Evolutionary conservation across 179 eudicot genomes (phyloP), one percentile per base, ranked within the genome.

Genomic region (Gypsophila paniculata): DNA sequence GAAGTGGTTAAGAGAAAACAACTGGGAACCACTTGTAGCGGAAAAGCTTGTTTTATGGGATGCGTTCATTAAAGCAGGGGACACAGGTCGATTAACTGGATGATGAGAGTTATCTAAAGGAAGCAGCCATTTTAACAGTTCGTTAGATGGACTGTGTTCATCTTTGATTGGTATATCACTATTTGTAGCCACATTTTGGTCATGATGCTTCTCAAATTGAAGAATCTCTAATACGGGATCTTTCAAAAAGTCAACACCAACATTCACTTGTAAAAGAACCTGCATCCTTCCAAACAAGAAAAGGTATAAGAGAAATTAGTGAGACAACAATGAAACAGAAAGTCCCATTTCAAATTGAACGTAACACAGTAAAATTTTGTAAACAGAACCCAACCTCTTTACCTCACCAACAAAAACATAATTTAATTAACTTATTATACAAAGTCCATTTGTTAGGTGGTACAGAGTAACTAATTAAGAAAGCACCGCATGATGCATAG

Each of bases 261-360:
- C 80, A 88, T 87, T 94, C 76, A 91, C 85, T 82, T 91, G 90
- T 86, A 94, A 88, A 78, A 88, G 96, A 77, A 94, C 97, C 99
- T 94, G 97, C 97, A 90, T 86, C 89, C 96, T 88, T 89, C 86
- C 97, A 87, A 81, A 85, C 78, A 93, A 82, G 73, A 85, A 86
- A 69, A 79, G 74, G 73, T 17, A 79, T 72, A 79, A 77, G 89
- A 80, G 59, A 78, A 73, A 82, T 81, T 80, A 79, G 81, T 67
- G 77, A 69, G 65, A 69, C 57, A 73, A 51, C 69, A 76, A 69
- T 36, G 57, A 61, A 18, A 75, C 25, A 61, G 29, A 26, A 48
- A 12, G 5, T 15, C 61, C 11, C 49, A 32, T 25, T 48, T 70
- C 66, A 65, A 42, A 73, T 63, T 49, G 49, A 59, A 69, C 11